A percentile compares a stretch with the other conserved stretches of the same genome.
phyloP scores from a whole-genome alignment of 2,329 filamentous ascomycete genomes.

The Colletotrichum paranaense region DNA sequence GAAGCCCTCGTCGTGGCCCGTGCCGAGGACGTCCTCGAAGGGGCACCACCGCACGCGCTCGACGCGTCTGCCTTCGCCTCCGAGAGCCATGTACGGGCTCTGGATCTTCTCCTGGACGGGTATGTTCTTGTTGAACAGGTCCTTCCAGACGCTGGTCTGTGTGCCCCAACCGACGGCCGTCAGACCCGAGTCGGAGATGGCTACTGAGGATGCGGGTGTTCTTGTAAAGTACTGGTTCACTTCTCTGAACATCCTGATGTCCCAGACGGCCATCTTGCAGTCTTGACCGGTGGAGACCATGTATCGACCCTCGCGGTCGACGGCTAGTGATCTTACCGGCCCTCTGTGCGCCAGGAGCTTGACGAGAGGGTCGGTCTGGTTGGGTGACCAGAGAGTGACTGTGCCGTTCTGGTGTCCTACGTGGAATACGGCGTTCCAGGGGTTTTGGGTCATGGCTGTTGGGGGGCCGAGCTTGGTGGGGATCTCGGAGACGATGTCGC shows the following conservation, averaged over 20 bases:
- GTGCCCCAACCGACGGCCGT: conserved; percentile 94
- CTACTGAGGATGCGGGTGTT: conserved; percentile 83
- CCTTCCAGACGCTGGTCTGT: conserved; percentile 89
- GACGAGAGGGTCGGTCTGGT: conserved; percentile 85
- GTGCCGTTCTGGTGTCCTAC: conserved; percentile 95
- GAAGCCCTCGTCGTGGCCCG: conserved; percentile 88
- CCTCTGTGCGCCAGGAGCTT: conserved; percentile 92
- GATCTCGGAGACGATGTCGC: conserved; percentile 86
- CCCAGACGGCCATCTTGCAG: conserved; percentile 93
- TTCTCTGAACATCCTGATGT: conserved; percentile 93
- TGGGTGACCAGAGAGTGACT: conserved; percentile 96
- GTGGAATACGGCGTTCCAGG: conserved; percentile 91
- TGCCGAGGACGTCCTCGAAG: conserved; percentile 90
- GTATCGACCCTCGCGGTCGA: conserved; percentile 92
- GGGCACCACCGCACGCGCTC: conserved; percentile 93
- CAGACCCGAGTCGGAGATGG: conserved; percentile 89
- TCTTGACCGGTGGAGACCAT: conserved; percentile 96
- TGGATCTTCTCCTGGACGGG: conserved; percentile 82
- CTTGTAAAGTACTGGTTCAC: conserved; percentile 89
- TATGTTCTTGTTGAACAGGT: conserved; percentile 81
- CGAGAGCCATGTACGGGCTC: conserved; percentile 93
- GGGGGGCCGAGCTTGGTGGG: conserved; percentile 87
- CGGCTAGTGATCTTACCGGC: conserved; percentile 84
- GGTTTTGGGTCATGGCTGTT: conserved; percentile 87
- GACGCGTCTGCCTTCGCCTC: conserved; percentile 83